These are phyloP conservation scores for Trichosanthes cucumerina DNA, from an alignment of 306 rosid genomes.

Conservation along the genomic window DNA sequence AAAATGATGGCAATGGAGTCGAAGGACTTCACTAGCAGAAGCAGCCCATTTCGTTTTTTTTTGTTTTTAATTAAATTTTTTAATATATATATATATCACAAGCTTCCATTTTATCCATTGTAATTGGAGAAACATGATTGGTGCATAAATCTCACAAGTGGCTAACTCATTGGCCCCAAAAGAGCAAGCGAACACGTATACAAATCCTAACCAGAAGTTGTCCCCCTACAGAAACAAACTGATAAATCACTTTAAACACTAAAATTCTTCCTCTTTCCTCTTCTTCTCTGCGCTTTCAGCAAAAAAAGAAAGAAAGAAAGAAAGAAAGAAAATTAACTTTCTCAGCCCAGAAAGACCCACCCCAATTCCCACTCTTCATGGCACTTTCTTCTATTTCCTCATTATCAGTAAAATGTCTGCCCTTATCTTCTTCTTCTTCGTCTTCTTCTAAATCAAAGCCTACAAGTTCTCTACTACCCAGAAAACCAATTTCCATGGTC, in stretches of 20 bases:
- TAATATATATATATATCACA: not conserved
- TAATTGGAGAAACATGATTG: not conserved
- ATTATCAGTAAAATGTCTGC: constrained; percentile 26
- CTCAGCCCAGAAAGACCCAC: not conserved
- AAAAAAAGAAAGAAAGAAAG: not conserved
- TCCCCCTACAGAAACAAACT: not conserved
- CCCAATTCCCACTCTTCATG: constrained; percentile 19
- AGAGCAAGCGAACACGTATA: constrained; percentile 6
- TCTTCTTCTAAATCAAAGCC: constrained; percentile 23
- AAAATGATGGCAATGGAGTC: not conserved
- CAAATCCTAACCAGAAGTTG: constrained; percentile 5
- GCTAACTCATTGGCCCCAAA: not conserved
- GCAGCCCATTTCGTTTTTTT: not conserved
- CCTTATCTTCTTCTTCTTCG: constrained; percentile 28
- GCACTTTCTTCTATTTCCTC: constrained; percentile 44
- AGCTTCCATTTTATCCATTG: not conserved
- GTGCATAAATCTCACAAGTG: not conserved
- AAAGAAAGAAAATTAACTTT: not conserved
- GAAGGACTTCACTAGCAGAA: not conserved
- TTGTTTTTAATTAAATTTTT: not conserved
- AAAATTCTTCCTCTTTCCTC: not conserved
- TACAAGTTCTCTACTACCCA: constrained; percentile 13
- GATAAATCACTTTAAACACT: not conserved
- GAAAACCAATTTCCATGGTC: constrained; percentile 21
- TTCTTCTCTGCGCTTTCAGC: not conserved